These are phyloP conservation scores for Pythium myriotylum DNA, from an alignment of 352 stramenopile genomes.

Conservation along the genomic window DNA sequence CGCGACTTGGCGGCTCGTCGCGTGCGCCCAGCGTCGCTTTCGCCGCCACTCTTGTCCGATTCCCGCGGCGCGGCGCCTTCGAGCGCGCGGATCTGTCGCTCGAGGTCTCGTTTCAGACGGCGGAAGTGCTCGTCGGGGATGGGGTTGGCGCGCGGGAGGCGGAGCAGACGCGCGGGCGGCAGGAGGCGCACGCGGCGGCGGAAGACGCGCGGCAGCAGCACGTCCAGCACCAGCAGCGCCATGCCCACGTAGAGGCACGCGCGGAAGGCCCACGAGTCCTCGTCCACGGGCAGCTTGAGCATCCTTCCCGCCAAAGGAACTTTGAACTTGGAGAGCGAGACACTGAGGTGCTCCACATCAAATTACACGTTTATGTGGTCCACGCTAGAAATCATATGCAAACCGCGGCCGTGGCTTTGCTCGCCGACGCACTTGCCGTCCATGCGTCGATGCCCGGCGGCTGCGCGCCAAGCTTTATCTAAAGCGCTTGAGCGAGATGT, in stretches of 20 bases:
- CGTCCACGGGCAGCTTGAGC: constrained; percentile 55
- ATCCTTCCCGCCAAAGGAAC: constrained; percentile 8
- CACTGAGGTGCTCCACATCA: no score
- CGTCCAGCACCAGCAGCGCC: constrained; percentile 50
- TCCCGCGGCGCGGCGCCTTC: constrained; percentile 28
- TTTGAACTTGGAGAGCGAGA: background rate
- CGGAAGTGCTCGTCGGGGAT: constrained; percentile 46
- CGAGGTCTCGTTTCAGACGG: constrained; percentile 40
- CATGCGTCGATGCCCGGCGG: background rate
- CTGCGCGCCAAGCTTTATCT: constrained; percentile 47
- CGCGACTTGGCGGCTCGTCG: constrained; percentile 3
- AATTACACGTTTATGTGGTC: constrained; percentile 11
- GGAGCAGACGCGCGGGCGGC: constrained; percentile 30
- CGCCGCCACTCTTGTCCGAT: background rate
- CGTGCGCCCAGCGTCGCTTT: background rate
- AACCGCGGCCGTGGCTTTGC: background rate
- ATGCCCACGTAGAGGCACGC: constrained; percentile 61
- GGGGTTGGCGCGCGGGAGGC: constrained; percentile 22
- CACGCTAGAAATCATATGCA: constrained; percentile 9
- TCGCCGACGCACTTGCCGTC: constrained; percentile 1
- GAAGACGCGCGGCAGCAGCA: constrained; percentile 55
- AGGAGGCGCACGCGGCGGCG: constrained; percentile 54
- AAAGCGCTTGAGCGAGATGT: constrained; percentile 93
- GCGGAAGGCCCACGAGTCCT: constrained; percentile 54
- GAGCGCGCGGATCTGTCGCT: constrained; percentile 40